Evolutionary conservation across 176 grass and related monocot species (phyloP), one percentile per base, ranked within the genome.

Genomic region (Alopecurus myosuroides): DNA sequence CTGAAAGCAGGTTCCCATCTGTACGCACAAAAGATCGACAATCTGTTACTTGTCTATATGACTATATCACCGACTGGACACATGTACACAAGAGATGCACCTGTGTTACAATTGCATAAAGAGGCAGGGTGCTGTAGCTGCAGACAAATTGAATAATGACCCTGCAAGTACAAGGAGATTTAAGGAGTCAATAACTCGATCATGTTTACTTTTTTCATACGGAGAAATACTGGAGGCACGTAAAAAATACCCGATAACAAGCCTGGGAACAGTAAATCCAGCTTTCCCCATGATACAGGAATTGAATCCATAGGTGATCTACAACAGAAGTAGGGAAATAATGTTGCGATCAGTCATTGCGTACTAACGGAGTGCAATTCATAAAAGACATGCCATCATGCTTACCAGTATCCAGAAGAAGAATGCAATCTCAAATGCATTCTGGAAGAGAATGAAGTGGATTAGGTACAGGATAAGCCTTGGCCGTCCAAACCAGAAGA

Each of bases 361-460:
- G 41, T 75, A 29, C 29, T 30, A 70, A 81, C 48, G 1, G 17
- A 36, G 18, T 65, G 46, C 14, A 74, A 36, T 65, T 55, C 61
- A 45, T 3, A 34, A 64, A 34, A 19, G 63, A 29, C 18, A 29
- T 51, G 1, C 22, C 12, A 37, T 3, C 34, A 26, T 56, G 46
- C 91, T 88, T 83, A 95, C 95, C 49, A 98, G 85, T 79, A 98
- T 95, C 95, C 91, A 98, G 72, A 95, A 98, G n/a, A n/a, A n/a
- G n/a, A n/a, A n/a, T n/a, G n/a, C n/a, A n/a, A n/a, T n/a, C n/a
- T n/a, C n/a, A n/a, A n/a, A n/a, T n/a, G n/a, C n/a, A n/a, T n/a
- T n/a, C n/a, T n/a, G n/a, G n/a, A n/a, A n/a, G n/a, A n/a, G 79
- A 98, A 98, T 95, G 52, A 98, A 98, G 44, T 95, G 92, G 85